Evolutionary conservation across 1,284 basidiomycete species (phyloP).

Genomic region (Melampsora americana): DNA sequence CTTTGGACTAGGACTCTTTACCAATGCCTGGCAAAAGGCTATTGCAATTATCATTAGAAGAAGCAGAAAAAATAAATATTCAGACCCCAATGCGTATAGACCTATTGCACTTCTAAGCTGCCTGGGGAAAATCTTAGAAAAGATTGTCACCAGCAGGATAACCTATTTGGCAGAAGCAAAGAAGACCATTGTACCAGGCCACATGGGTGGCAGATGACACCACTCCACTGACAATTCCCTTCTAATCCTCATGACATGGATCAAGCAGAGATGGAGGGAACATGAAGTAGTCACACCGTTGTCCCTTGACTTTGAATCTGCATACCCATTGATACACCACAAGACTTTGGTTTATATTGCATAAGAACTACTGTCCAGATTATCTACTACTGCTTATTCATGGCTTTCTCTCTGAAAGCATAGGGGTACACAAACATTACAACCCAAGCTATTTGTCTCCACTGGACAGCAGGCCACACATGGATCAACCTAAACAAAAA

Average conservation of each 20-base stretch:
- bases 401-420: too few relatives aligned
- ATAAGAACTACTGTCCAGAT: neutral
- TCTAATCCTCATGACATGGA: too few relatives aligned
- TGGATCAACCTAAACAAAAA: constrained; percentile 12
- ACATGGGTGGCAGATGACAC: constrained; percentile 10
- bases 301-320: constrained; percentile 20
- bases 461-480: constrained; percentile 17
- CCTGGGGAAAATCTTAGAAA: constrained; percentile 6
- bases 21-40: too few relatives aligned
- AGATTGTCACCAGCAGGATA: neutral
- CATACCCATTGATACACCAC: constrained; percentile 1
- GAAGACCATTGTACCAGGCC: neutral
- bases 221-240: too few relatives aligned
- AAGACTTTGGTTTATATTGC: neutral
- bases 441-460: too few relatives aligned
- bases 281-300: neutral
- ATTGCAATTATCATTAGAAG: constrained; percentile 10
- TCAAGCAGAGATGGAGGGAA: constrained; percentile 10
- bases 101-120: constrained; percentile 11
- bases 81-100: constrained; percentile 1
- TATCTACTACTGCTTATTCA: too few relatives aligned
- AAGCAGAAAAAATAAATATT: constrained; percentile 9
- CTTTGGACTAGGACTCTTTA: too few relatives aligned
- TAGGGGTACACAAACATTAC: too few relatives aligned
- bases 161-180: constrained; percentile 17